Base-by-base conservation (phyloP, 768 basidiomycete genomes). In the Agrocybe praecox region DNA sequence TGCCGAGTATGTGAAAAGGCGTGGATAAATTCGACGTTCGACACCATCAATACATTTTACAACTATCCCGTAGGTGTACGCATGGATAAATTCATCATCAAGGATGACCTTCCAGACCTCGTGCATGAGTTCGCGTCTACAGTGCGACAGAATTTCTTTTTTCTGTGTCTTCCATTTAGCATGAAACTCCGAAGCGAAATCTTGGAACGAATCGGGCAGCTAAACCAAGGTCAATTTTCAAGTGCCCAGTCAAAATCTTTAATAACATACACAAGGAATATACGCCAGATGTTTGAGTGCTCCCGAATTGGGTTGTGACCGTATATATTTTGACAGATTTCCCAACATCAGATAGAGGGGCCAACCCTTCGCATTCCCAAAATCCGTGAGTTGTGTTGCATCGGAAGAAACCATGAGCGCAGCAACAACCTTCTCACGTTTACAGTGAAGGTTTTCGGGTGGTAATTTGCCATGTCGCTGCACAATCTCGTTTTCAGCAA, bases 211-310 rank as follows among this genome's bases (percentile, higher is more conserved):
- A 4, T 52, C 32, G 32, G 69, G 66, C 0, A 69, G 66, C 49
- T 51, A 6, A 17, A 21, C 12, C 33, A 29, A 24, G n/a, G n/a
- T 23, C n/a, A 24, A 48, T 23, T 9, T 2, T 24, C 17, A 18
- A 48, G 7, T 8, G 6, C 22, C 8, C 2, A 46, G 19, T 12
- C 6, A 14, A 21, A 29, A 10, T 12, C 17, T 10, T 22, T 4
- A 8, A 48, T 5, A 40, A 14, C 33, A 8, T 42, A 51, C 49
- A 10, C 72, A 65, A 0, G 75, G 77, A 32, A 82, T 71, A 59
- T 80, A 80, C 8, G 74, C 77, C 2, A 78, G 12, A 52, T 77
- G 76, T 49, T 81, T 73, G 9, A 64, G 65, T 1, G 74, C 65
- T 14, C 64, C 60, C 0, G 64, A 63, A 4, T 52, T 59, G 0